These are phyloP conservation scores for Plectranthus barbatus DNA, from an alignment of 257 asterid species.

Conservation along the genomic window DNA sequence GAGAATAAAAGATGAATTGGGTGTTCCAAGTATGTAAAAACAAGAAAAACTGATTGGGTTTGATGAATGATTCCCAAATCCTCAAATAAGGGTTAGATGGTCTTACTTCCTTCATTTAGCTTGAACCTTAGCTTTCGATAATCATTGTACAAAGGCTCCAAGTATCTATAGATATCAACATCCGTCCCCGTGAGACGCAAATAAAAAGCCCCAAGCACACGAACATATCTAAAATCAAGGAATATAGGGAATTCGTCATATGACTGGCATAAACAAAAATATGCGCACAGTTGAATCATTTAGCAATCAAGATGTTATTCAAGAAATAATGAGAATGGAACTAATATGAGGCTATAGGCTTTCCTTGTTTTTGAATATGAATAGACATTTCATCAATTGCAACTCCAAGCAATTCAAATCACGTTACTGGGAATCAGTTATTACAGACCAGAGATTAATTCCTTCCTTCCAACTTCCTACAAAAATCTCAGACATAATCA, in stretches of 20 bases:
- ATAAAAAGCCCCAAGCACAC: slow-evolving; percentile 91
- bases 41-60: not conserved
- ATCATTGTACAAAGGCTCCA: slow-evolving; percentile 90
- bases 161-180: slow-evolving; percentile 74
- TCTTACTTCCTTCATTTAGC: slow-evolving; percentile 61
- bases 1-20: not conserved
- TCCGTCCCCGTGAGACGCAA: slow-evolving; percentile 88
- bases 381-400: not conserved
- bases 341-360: not conserved
- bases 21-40: not conserved
- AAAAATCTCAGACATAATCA: too few species aligned
- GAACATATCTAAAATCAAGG: slow-evolving; percentile 53
- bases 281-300: not conserved
- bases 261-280: not conserved
- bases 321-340: not conserved
- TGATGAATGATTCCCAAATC: not conserved
- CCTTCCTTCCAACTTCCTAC: not conserved
- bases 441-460: not conserved
- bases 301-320: not conserved
- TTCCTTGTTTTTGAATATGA: not conserved
- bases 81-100: not conserved
- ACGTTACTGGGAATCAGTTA: not conserved
- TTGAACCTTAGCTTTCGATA: slow-evolving; percentile 74
- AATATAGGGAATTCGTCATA: not conserved
- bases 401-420: not conserved